Percentiles rank a stretch among this genome's conserved stretches.
These are phyloP conservation scores for Diversispora epigaea DNA, from an alignment of 192 early-diverging fungal species.

Conservation along the genomic window DNA sequence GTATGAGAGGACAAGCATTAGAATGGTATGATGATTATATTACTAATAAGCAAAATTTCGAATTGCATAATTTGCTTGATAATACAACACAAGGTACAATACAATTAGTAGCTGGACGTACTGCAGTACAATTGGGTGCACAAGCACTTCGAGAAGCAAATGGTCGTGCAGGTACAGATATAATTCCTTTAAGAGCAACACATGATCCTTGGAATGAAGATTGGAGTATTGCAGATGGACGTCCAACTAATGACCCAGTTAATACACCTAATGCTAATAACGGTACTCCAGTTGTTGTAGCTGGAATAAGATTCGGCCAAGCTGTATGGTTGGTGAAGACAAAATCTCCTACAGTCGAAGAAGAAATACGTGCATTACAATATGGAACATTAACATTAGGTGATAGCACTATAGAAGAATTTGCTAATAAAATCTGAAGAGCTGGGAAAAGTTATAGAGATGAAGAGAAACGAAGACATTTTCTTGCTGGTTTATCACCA, in stretches of 20 bases:
- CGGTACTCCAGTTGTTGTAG: neutral
- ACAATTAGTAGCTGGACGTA: neutral
- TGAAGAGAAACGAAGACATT: neutral
- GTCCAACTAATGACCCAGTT: neutral
- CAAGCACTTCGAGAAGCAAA: neutral
- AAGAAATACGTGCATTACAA: no score
- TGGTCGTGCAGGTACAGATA: neutral
- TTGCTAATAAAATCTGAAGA: no score
- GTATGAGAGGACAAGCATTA: neutral
- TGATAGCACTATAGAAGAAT: no score
- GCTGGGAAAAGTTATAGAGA: neutral
- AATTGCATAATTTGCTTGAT: slow-evolving; percentile 16
- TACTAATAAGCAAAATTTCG: slow-evolving; percentile 7
- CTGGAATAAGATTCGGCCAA: slow-evolving; percentile 5
- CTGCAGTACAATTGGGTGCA: neutral
- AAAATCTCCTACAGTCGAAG: no score
- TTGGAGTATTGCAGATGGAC: neutral
- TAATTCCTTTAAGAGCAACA: slow-evolving; percentile 1
- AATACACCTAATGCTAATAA: slow-evolving; percentile 4
- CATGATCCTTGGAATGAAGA: neutral
- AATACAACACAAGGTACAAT: slow-evolving; percentile 11
- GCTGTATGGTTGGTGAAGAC: neutral
- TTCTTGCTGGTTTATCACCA: neutral
- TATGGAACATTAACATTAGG: no score
- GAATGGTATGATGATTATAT: neutral